Evolutionary conservation across 768 basidiomycete species (phyloP), one percentile per base, ranked within the genome.

Genomic region (Omphalotus guepiniiformis): DNA sequence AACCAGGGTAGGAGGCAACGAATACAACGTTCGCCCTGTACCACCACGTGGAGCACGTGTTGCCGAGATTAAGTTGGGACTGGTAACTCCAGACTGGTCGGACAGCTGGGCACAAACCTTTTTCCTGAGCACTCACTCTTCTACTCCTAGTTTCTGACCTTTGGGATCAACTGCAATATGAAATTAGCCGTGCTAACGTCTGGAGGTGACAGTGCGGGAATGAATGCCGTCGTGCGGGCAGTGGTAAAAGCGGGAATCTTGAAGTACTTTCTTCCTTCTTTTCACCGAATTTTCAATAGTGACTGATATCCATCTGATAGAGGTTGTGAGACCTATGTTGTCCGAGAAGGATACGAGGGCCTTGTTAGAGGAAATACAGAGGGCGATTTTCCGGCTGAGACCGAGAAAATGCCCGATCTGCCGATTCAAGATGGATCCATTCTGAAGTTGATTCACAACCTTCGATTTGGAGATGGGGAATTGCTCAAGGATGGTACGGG

Each of bases 291-390:
- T 12, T 12, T 12, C 12, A 25, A 15, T 40, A 21, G 6, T n/a
- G 6, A 19, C 9, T 9, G 13, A 19, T 22, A 6, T 39, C 6
- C 37, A 18, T 28, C 23, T 26, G 3, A 6, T 58, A 95, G 96
- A 69, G 94, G 93, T 28, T 98, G 93, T 65, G 91, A 98, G 64
- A 85, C 89, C 12, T 99, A 84, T 76, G 83, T 98, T 53, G 90
- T 99, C 50, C 88, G 96, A 29, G 96, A 99, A 69, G 96, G 96
- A 30, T 99, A 97, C 72, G 94, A 98, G 63, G 96, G 96, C 19
- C 84, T 98, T 50, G 94, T 99, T 9, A 80, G 87, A 48, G 96
- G 96, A n/a, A 98, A 47, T 22, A 39, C 46, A 13, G 46, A 47
- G 38, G n/a, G n/a, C n/a, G n/a, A n/a, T n/a, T n/a, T n/a, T n/a